Percentiles rank a stretch among this genome's conserved stretches.
Conservation (phyloP, 345 rosid genomes). For the Clausena lansium region DNA sequence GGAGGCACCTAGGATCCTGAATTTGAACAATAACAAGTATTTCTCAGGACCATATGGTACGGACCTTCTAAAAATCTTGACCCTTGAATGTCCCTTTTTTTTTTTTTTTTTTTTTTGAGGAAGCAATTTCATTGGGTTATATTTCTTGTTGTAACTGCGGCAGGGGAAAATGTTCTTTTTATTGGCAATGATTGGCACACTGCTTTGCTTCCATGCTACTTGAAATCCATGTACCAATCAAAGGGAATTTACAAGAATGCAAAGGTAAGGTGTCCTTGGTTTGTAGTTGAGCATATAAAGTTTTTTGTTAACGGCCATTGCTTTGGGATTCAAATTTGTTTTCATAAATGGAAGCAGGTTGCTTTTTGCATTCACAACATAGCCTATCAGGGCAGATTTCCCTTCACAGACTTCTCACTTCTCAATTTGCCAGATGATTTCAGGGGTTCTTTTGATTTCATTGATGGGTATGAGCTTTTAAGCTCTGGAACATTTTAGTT, state of each 20-base stretch:
- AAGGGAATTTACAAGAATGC: constrained; percentile 66
- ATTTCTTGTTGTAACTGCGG: not conserved
- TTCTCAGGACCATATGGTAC: constrained; percentile 93
- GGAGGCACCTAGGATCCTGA: constrained; percentile 82
- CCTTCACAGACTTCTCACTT: constrained; percentile 58
- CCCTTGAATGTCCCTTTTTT: not conserved
- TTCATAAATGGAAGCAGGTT: constrained; percentile 46
- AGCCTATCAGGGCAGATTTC: constrained; percentile 87
- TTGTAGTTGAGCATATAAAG: not conserved
- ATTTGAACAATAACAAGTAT: constrained; percentile 45
- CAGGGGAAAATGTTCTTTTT: constrained; percentile 87
- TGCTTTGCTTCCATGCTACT: constrained; percentile 84
- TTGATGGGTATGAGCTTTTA: constrained; percentile 58
- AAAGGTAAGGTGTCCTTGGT: constrained; percentile 46
- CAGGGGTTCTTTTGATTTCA: constrained; percentile 83
- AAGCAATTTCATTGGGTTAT: not conserved
- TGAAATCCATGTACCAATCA: constrained; percentile 66
- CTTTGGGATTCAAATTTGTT: not conserved
- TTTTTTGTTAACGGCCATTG: not conserved
- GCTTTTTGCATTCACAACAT: constrained; percentile 96
- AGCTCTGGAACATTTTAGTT: not conserved
- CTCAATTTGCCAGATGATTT: constrained; percentile 71
- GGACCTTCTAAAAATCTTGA: constrained; percentile 16
- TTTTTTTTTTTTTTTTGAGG: not conserved
- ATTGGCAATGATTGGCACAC: constrained; percentile 97